These are phyloP conservation scores for Clavispora phyllophila DNA, from an alignment of 805 yeast genomes.

Conservation along the genomic window DNA sequence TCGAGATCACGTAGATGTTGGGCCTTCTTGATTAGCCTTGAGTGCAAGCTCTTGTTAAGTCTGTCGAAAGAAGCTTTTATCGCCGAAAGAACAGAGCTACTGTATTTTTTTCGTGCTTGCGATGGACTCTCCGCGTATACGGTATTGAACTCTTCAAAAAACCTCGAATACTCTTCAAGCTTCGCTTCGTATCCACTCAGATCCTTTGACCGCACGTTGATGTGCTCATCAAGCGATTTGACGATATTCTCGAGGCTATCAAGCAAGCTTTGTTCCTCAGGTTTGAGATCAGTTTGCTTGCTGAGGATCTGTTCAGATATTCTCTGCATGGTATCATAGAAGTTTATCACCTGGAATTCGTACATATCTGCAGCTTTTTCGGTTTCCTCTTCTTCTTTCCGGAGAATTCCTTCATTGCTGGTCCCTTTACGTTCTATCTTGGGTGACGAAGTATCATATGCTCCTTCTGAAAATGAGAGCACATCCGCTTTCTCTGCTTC, in stretches of 20 bases:
- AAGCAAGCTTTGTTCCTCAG: not conserved
- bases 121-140: not conserved
- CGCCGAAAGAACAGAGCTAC: not conserved
- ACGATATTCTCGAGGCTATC: not conserved
- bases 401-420: not conserved
- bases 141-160: not conserved
- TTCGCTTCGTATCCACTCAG: not conserved
- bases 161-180: not conserved
- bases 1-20: not conserved
- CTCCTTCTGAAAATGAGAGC: not conserved
- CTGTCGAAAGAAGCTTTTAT: not conserved
- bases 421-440: not conserved
- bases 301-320: not conserved
- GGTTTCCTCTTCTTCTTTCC: not conserved
- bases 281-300: not conserved
- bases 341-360: not conserved
- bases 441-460: not conserved
- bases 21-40: not conserved
- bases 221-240: not conserved
- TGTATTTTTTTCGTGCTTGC: not conserved
- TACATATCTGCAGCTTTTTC: not conserved
- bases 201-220: not conserved
- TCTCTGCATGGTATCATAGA: constrained; percentile 1
- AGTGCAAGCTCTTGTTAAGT: not conserved
- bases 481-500: not conserved